Evolutionary conservation across 2,329 filamentous ascomycete species (phyloP), one percentile per base, ranked within the genome.

Genomic region (Harringtonia lauricola): DNA sequence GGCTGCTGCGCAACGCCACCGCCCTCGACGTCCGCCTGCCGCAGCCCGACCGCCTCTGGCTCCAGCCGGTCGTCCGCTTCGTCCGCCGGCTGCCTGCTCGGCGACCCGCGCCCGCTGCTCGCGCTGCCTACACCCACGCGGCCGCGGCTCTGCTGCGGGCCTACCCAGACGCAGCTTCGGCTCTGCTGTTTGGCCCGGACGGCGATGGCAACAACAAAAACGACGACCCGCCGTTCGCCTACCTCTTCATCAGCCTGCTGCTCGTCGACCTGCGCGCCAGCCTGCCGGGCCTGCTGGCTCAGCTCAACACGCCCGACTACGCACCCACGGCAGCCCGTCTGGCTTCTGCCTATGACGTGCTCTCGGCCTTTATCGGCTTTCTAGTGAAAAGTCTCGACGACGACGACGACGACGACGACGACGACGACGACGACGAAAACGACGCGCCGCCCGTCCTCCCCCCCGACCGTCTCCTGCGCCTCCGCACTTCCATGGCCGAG

Each of bases 181-280:
- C 55, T 9, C 56, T 76, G 3, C 61, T 84, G 2, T 83, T 83
- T 59, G 60, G 64, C 8, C 63, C 70, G 43, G 55, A 62, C 5
- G 13, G 3, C 24, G 28, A 15, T 34, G 33, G 29, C 41, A 14
- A n/a, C 17, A 28, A 15, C 12, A 17, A 19, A 7, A 36, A 6
- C 5, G 17, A 31, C 8, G 44, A 43, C 18, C 57, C 54, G 47
- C 71, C 77, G 0, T 74, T 77, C 48, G 71, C 75, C 1, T 82
- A 79, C 52, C 63, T 83, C 4, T 68, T 84, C 45, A 59, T 83
- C 43, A 81, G 74, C 51, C 68, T 83, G n/a, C 55, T 83, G 8
- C 68, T 83, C 29, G 75, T 83, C 45, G 81, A 85, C 54, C 65
- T 84, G 22, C 72, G 77, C 34, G 72, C 79, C 13, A 76, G 76